phyloP scores from a whole-genome alignment of 768 basidiomycete genomes.

The Antrodiella citrinella region DNA sequence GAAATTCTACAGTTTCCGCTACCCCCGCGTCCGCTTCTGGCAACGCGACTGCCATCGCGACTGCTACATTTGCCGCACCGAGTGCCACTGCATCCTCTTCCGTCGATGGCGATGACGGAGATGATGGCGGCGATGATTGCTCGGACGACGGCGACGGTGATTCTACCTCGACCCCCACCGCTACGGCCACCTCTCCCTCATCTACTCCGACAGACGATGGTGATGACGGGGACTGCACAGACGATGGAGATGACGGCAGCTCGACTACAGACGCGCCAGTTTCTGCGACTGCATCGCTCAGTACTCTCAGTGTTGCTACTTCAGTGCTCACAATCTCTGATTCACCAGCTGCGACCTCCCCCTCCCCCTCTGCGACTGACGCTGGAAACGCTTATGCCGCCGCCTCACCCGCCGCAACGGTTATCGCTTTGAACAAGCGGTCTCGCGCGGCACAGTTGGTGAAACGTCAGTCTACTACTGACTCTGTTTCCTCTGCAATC shows the following conservation, averaged over 20 bases:
- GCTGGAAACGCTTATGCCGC: neutral
- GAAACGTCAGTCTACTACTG: neutral
- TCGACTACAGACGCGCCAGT: neutral
- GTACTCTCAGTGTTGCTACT: neutral
- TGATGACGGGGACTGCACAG: slow-evolving; percentile 3
- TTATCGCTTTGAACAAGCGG: neutral
- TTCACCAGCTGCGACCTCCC: neutral
- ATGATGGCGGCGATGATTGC: slow-evolving; percentile 2
- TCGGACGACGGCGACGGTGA: neutral
- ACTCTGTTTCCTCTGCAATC: neutral
- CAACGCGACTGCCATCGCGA: neutral
- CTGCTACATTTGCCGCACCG: neutral
- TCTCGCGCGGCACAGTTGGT: neutral
- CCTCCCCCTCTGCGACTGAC: neutral
- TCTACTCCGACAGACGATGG: slow-evolving; percentile 1
- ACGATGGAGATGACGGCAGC: neutral
- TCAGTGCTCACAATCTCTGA: neutral
- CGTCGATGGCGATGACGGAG: neutral
- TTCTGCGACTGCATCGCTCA: neutral
- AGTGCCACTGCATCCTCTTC: neutral
- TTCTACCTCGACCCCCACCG: neutral
- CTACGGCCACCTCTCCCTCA: neutral
- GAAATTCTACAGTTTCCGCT: neutral
- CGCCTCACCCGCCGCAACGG: neutral
- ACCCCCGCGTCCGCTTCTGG: neutral